Base-by-base conservation (phyloP, 1,284 basidiomycete genomes). In the Vanrija sp. region DNA sequence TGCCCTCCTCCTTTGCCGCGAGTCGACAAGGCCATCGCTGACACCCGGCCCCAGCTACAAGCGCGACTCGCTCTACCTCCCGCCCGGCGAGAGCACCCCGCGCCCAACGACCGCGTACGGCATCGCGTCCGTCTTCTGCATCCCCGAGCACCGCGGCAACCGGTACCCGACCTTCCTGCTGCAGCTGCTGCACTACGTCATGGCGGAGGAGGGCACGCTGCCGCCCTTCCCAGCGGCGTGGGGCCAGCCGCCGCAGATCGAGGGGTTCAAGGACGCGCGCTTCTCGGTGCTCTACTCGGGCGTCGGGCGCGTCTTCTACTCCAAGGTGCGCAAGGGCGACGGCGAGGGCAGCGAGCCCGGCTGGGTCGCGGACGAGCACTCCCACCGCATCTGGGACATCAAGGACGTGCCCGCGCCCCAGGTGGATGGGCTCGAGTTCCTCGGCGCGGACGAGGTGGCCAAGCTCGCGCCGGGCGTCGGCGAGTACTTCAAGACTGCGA, bases 201-300 rank as follows among this genome's bases (percentile, higher is more conserved):
- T 67, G 16, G 61, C 55, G 16, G 36, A 50, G 12, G 47, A 46
- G 2, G n/a, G 39, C 10, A 23, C 36, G 10, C 48, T 66, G 1
- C 62, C 61, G 6, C 51, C 56, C 14, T 64, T 63, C 44, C 67
- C 68, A 0, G 15, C 35, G 5, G 24, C 41, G 18, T 69, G 64
- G 64, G 66, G 64, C 1, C n/a, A 36, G 6, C 57, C 64, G 3
- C 65, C 61, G 0, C 51, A 54, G 4, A 14, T 48, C 18, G 16
- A 27, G 0, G 38, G 35, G 25, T 25, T 44, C 15, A 38, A 37
- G 22, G 41, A 59, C 37, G 53, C 60, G 0, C 50, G 56, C 9
- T 64, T 60, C n/a, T 63, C 60, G 10, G 62, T 70, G 7, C 62
- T 72, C 12, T 69, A 60, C 59, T 65, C 63, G 8, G 71, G 64